These are phyloP conservation scores for Harringtonia aguacate DNA, from an alignment of 2,329 filamentous ascomycete genomes.

Conservation along the genomic window DNA sequence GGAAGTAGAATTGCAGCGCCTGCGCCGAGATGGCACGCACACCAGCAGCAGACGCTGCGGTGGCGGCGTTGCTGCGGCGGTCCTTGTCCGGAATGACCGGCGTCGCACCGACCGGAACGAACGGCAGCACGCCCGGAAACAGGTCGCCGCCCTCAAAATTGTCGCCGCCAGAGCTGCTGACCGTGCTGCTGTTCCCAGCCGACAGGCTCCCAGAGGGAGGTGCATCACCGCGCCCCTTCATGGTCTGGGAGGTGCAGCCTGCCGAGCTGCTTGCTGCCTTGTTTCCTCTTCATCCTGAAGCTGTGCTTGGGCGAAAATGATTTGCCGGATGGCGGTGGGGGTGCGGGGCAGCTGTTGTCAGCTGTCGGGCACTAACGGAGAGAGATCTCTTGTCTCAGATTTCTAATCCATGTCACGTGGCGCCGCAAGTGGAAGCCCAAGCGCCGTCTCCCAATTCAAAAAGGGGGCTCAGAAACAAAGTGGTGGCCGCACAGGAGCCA, in stretches of 20 bases:
- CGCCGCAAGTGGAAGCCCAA: too few species aligned
- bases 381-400: too few species aligned
- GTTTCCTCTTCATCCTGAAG: too few species aligned
- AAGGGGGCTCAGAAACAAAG: too few species aligned
- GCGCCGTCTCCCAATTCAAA: too few species aligned
- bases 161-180: not conserved
- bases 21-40: slow-evolving; percentile 77
- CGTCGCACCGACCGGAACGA: slow-evolving; percentile 23
- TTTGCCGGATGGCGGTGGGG: not conserved
- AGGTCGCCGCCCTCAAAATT: slow-evolving; percentile 2
- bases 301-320: not conserved
- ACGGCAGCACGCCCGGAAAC: slow-evolving; percentile 30
- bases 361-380: too few species aligned
- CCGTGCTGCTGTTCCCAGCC: not conserved
- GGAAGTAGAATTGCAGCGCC: slow-evolving; percentile 81
- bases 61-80: slow-evolving; percentile 43
- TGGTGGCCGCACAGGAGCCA: too few species aligned
- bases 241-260: slow-evolving; percentile 8
- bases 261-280: not conserved
- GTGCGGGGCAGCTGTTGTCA: slow-evolving; percentile 6
- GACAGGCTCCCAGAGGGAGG: not conserved
- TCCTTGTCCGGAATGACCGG: slow-evolving; percentile 30
- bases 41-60: slow-evolving; percentile 73
- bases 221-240: slow-evolving; percentile 10
- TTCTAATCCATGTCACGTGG: too few species aligned